Conservation (phyloP, 2,329 filamentous ascomycete genomes). For the Xylogone sp. region DNA sequence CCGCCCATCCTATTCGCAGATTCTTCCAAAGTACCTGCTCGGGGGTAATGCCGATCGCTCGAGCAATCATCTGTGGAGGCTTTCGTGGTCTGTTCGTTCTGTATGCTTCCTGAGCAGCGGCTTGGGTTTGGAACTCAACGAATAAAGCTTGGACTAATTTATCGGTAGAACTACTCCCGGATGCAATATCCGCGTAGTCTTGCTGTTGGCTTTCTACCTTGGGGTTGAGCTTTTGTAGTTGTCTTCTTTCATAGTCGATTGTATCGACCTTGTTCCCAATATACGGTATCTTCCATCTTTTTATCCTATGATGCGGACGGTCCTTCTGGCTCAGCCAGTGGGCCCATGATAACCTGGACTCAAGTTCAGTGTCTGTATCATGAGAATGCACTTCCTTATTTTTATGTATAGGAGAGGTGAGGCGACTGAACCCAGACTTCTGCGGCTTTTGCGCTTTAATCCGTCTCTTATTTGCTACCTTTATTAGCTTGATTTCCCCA, state of each 20-base stretch:
- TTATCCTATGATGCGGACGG: slow-evolving; percentile 70
- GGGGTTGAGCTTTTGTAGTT: slow-evolving; percentile 71
- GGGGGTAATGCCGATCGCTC: slow-evolving; percentile 77
- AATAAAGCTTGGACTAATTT: slow-evolving; percentile 67
- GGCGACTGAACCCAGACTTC: slow-evolving; percentile 35
- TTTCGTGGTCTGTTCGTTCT: slow-evolving; percentile 83
- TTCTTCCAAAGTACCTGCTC: slow-evolving; percentile 85
- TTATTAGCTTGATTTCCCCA: slow-evolving; percentile 82
- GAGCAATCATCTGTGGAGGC: slow-evolving; percentile 73
- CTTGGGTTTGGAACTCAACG: slow-evolving; percentile 79
- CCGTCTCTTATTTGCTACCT: slow-evolving; percentile 68
- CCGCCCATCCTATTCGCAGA: slow-evolving; percentile 78
- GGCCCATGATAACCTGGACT: slow-evolving; percentile 66
- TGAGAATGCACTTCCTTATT: background rate
- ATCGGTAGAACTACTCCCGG: slow-evolving; percentile 60
- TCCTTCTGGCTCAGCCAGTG: slow-evolving; percentile 70
- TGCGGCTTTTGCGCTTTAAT: slow-evolving; percentile 47
- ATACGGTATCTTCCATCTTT: slow-evolving; percentile 53
- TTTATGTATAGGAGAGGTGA: background rate
- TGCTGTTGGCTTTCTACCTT: slow-evolving; percentile 63
- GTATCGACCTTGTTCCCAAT: slow-evolving; percentile 90
- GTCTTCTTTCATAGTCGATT: slow-evolving; percentile 79
- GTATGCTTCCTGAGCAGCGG: slow-evolving; percentile 78
- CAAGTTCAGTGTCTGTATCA: slow-evolving; percentile 47
- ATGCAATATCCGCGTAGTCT: slow-evolving; percentile 26